These are phyloP conservation scores for Talinum fruticosum DNA, from an alignment of 148 eudicot species.

Conservation along the genomic window DNA sequence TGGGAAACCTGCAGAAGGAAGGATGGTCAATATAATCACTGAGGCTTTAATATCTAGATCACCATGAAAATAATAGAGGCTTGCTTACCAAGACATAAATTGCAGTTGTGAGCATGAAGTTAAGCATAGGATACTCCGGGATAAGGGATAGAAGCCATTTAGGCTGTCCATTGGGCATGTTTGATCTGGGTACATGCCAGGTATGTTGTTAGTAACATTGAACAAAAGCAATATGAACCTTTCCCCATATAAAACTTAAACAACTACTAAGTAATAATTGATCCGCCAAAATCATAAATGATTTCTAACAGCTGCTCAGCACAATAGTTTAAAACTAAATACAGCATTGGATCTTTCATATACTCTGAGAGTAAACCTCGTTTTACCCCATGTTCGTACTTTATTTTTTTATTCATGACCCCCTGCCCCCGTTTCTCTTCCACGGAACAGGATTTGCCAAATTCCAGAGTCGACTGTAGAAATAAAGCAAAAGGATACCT, in stretches of 20 bases:
- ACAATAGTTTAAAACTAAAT: background rate
- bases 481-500: slow-evolving; percentile 47
- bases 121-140: slow-evolving; percentile 87
- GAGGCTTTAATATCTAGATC: slow-evolving; percentile 1
- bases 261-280: background rate
- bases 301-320: background rate
- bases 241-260: background rate
- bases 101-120: slow-evolving; percentile 94
- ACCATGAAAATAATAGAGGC: background rate
- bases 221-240: background rate
- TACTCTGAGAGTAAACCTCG: background rate
- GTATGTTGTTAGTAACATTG: background rate
- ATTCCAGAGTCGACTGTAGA: background rate
- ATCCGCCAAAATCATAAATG: background rate
- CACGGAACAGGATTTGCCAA: background rate
- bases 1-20: slow-evolving; percentile 63
- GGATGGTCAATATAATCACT: background rate
- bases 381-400: background rate
- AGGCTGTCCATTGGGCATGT: slow-evolving; percentile 94
- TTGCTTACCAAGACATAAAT: slow-evolving; percentile 71
- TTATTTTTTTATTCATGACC: background rate
- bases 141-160: slow-evolving; percentile 88
- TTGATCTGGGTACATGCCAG: slow-evolving; percentile 49
- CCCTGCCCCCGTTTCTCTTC: background rate
- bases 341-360: background rate